Percentiles rank a stretch among this genome's conserved stretches.
These are phyloP conservation scores for Aureobasidium sp. DNA, from an alignment of 2,329 filamentous ascomycete species.

Conservation along the genomic window DNA sequence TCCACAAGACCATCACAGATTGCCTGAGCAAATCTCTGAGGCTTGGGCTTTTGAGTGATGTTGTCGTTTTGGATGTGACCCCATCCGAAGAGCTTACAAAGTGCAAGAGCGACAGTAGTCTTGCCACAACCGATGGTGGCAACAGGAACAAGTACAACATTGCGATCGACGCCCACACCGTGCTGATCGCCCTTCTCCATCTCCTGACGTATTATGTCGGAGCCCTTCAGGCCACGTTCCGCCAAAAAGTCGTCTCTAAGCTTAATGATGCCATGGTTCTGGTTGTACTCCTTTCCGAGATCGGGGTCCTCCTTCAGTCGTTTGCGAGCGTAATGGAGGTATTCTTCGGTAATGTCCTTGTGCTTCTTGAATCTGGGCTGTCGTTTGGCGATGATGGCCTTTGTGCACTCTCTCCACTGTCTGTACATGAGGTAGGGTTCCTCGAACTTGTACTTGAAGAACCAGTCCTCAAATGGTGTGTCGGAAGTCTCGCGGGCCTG, in stretches of 20 bases:
- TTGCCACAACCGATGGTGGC: slow-evolving; percentile 95
- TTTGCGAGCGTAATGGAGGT: slow-evolving; percentile 70
- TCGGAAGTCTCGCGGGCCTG: slow-evolving; percentile 51
- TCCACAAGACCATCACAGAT: slow-evolving; percentile 57
- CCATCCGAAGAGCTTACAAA: slow-evolving; percentile 79
- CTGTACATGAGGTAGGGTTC: slow-evolving; percentile 98
- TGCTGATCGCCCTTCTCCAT: slow-evolving; percentile 45
- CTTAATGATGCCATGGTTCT: slow-evolving; percentile 91
- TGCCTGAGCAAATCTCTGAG: slow-evolving; percentile 66
- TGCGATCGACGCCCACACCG: slow-evolving; percentile 49
- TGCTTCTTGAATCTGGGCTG: slow-evolving; percentile 79
- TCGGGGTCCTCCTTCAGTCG: slow-evolving; percentile 61
- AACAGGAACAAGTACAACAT: slow-evolving; percentile 80
- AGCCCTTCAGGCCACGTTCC: slow-evolving; percentile 74
- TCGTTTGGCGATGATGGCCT: slow-evolving; percentile 69
- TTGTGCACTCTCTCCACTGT: slow-evolving; percentile 97
- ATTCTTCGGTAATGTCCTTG: slow-evolving; percentile 79
- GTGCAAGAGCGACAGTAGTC: slow-evolving; percentile 78
- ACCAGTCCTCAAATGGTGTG: slow-evolving; percentile 76
- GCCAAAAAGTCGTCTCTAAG: slow-evolving; percentile 81
- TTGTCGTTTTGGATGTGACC: slow-evolving; percentile 97
- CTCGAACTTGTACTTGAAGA: slow-evolving; percentile 99
- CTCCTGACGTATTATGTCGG: slow-evolving; percentile 76
- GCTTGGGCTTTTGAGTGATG: slow-evolving; percentile 69
- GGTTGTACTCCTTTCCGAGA: slow-evolving; percentile 63